phyloP scores from a whole-genome alignment of 192 early-diverging fungal genomes.

The Coemansia sp. region DNA sequence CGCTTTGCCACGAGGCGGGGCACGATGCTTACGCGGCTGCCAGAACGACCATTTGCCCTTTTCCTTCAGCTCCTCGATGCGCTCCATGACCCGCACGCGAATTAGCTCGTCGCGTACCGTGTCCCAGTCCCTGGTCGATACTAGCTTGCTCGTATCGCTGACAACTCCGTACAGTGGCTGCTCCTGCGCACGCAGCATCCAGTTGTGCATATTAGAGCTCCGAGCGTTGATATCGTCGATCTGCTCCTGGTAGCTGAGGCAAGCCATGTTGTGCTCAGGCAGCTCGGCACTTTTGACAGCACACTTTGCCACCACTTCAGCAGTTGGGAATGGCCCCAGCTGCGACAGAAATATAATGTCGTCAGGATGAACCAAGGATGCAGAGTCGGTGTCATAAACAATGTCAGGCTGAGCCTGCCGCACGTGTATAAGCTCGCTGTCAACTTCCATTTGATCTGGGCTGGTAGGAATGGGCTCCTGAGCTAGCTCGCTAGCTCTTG shows the following conservation, averaged over 20 bases:
- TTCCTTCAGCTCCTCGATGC: conserved; percentile 57
- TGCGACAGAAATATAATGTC: conserved; percentile 49
- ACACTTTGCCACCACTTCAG: conserved; percentile 21
- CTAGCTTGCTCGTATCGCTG: conserved; percentile 30
- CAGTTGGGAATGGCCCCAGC: conserved; percentile 27
- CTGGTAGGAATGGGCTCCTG: not conserved
- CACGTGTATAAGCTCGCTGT: conserved; percentile 5
- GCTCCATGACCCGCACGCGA: conserved; percentile 50
- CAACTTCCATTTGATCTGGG: conserved; percentile 29
- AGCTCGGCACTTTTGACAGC: conserved; percentile 23
- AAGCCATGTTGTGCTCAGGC: conserved; percentile 20
- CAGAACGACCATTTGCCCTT: conserved; percentile 58
- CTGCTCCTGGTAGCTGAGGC: conserved; percentile 32
- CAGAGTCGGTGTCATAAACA: conserved; percentile 11
- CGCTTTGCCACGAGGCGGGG: conserved; percentile 55
- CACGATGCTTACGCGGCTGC: conserved; percentile 54
- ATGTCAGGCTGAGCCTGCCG: not conserved
- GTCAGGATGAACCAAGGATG: conserved; percentile 27
- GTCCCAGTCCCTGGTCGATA: conserved; percentile 51
- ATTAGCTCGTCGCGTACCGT: conserved; percentile 56
- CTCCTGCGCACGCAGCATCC: conserved; percentile 46
- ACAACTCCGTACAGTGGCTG: conserved; percentile 48
- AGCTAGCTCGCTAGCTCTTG: not conserved
- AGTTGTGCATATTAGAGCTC: conserved; percentile 47
- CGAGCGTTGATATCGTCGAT: conserved; percentile 41